Evolutionary conservation across 2,329 filamentous ascomycete species (phyloP), one percentile per base, ranked within the genome.

Genomic region (Aspergillus viridinutans): DNA sequence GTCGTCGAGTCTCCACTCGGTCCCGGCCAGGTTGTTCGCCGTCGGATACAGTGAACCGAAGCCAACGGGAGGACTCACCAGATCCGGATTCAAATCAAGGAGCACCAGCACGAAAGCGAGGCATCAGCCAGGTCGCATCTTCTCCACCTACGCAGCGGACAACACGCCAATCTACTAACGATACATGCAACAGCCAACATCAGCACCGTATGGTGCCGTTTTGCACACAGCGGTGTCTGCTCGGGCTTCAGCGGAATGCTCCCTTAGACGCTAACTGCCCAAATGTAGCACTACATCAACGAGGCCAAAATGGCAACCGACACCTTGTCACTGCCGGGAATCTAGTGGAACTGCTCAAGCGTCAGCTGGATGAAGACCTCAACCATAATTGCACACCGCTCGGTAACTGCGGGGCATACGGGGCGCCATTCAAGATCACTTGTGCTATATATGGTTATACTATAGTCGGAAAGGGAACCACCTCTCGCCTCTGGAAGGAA

Each of bases 171-270:
- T 23, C 49, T 28, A 54, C 47, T 49, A 57, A 47, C 23, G 40
- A 52, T 23, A 42, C 49, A 23, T 20, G 47, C 23, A 20, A 56
- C 17, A 38, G 51, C 47, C 54, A 61, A 45, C 54, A 43, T 35
- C 60, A 38, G 45, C 58, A 52, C 12, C 64, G n/a, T n/a, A n/a
- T n/a, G n/a, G 60, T 50, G 53, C 26, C 42, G 54, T 71, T 68
- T 56, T 72, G 66, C 54, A 71, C 67, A 10, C 64, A 71, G 52
- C 28, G 52, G 32, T 71, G 63, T 50, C 57, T 72, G n/a, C 55
- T 69, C 4, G 67, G 69, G 6, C 56, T 72, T 25, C 58, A 66
- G 38, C 42, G 52, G 38, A 51, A 59, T 1, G 61, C 50, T 9
- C 3, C 21, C 21, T 52, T 71, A 10, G 69, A 72, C 52, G 45